Base-by-base conservation (phyloP, 2,329 filamentous ascomycete genomes). In the Escovopsis sp. region DNA sequence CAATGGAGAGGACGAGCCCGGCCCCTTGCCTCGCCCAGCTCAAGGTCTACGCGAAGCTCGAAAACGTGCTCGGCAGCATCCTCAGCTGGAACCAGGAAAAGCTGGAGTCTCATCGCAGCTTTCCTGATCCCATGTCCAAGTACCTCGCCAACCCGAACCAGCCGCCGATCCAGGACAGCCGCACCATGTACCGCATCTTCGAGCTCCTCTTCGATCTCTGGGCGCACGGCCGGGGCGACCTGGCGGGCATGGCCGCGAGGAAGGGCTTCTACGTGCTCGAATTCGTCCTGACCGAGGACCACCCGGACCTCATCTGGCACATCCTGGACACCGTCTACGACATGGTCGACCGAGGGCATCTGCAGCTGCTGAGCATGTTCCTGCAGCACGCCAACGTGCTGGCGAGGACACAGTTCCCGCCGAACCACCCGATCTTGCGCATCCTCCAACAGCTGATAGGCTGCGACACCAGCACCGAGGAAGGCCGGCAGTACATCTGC, bases 131-230 rank as follows among this genome's bases (percentile, higher is more conserved):
- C 41, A 62, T 62, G 59, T 59, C 57, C 3, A 50, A 48, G 31
- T 62, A 62, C 36, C 49, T 62, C 7, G 58, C 57, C 6, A 54
- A 52, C 27, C 59, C 58, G 11, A 57, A 57, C 27, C 53, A 52
- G 9, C 59, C 59, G 9, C 59, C 56, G 20, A 58, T 61, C 10
- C 57, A 61, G 42, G 59, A 62, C 41, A 62, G 59, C 39, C 59
- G 59, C 29, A 62, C 59, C 37, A 62, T 62, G 59, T 62, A 61
- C 40, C 56, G 59, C 39, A 62, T 57, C 1, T 62, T 62, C 41
- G 59, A 62, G 44, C 50, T 62, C 13, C 58, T 58, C 16, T 62
- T 61, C 37, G 59, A 61, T 43, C 49, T 62, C 10, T 62, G 58
- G 58, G 53, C 49, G 20, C 51, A 56, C n/a, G 59, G 58, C 3